Base-by-base conservation (phyloP, 2,329 filamentous ascomycete genomes). In the Aspergillus luchuensis region DNA sequence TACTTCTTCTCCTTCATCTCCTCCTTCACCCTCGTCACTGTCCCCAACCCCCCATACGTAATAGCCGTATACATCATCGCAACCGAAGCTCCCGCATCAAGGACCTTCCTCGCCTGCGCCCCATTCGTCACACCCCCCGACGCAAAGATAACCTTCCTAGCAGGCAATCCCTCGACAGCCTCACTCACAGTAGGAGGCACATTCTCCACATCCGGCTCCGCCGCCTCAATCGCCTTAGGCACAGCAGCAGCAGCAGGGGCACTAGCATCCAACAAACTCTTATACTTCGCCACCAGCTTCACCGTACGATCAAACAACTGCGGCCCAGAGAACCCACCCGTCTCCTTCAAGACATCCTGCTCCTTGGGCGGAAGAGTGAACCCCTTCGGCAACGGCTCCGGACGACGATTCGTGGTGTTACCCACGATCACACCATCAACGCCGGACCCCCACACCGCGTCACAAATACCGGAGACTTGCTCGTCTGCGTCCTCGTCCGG, bases 351-450 rank as follows among this genome's bases (percentile, higher is more conserved):
- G 1, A 88, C 83, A 61, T 80, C 78, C 66, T 87, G 82, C 73
- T 99, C 94, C 64, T 85, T 82, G 0, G 88, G 85, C 25, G 19
- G 19, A 21, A 97, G 82, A 36, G 80, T 76, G 65, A 89, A 85
- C 25, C 89, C 88, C 23, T 83, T 78, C 0, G 92, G 89, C 0
- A 94, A 74, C 2, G 93, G 80, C 3, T 87, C 88, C 0, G 88
- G 85, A 47, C 95, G 85, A 66, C 89, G 86, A 78, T 95, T 96
- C 2, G 95, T 99, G 0, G 95, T 99, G 80, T 99, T 99, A 10
- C 94, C 95, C 4, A 99, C 94, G 63, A 99, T 97, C 38, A 99
- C 87, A 28, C 95, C 95, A 69, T 97, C 93, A 2, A 98, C 93
- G 6, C 93, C 93, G 62, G 91, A 92, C 67, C 83, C 82, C 81